Evolutionary conservation across 805 yeast genomes (phyloP), one percentile per base, ranked within the genome.

Genomic region (Ogataea pilisensis): DNA sequence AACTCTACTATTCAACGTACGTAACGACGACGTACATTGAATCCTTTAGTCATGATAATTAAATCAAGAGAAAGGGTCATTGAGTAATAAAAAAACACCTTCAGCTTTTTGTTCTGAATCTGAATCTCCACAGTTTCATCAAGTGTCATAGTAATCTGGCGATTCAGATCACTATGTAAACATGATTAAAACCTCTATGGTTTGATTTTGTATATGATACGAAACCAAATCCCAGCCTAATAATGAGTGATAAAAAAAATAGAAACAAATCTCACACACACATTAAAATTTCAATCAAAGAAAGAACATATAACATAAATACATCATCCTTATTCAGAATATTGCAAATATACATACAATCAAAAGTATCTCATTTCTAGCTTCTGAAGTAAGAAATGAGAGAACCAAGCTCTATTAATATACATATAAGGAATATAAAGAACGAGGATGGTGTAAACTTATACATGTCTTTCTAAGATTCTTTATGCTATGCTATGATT

Each of bases 21-120:
- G 24, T 39, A 19, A 26, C 30, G 37, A 34, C 16, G 21, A 20
- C n/a, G 6, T n/a, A 18, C 25, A 9, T 26, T 33, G 40, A 30
- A 43, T 28, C 42, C 43, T 32, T 17, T 29, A 40, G 30, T 41
- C 42, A 24, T 34, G 18, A 25, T 21, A 18, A 36, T 29, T 35
- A 29, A 30, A 19, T 17, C 19, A 27, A 21, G 19, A 34, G 20
- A 38, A 38, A 43, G 40, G 57, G 60, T 57, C 62, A 57, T 54
- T 49, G 58, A 57, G 62, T 47, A 31, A 38, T 31, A 44, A 42
- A 35, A n/a, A 27, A 38, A 34, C 19, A 31, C 35, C 14, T 31
- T 17, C n/a, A n/a, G n/a, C n/a, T n/a, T 28, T 22, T 12, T 26
- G 24, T 31, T 31, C 18, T 28, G 30, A 17, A 20, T 26, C 17